phyloP scores from a whole-genome alignment of 176 grass and related monocot genomes.

The Urochloa ruziziensis region DNA sequence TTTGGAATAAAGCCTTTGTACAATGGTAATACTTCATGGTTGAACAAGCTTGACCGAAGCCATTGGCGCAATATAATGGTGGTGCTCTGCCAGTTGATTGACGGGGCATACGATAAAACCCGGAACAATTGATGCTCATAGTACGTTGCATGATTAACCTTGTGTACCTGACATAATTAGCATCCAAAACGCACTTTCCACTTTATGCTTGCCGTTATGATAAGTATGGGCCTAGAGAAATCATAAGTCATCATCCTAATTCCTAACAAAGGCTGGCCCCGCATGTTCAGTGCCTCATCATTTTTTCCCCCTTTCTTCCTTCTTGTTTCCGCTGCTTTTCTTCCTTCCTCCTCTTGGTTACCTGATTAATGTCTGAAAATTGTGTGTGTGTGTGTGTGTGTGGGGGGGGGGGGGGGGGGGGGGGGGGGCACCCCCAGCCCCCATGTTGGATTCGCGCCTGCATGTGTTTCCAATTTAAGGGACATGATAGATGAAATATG shows the following conservation, averaged over 20 bases:
- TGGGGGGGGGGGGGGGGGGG: no score
- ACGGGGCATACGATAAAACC: not conserved
- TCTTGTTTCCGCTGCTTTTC: no score
- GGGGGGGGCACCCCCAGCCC: no score
- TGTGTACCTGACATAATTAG: not conserved
- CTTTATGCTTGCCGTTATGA: not conserved
- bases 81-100: not conserved
- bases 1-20: constrained; percentile 13
- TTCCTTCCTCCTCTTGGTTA: no score
- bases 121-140: constrained; percentile 11
- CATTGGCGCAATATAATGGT: not conserved
- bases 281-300: no score
- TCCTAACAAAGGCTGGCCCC: not conserved
- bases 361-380: no score
- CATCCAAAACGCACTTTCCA: not conserved
- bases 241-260: not conserved
- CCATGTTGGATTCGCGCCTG: no score
- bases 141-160: not conserved
- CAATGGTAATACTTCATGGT: constrained; percentile 11
- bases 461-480: no score
- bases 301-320: no score
- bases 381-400: no score
- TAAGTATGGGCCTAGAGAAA: not conserved
- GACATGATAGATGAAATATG: no score
- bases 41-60: not conserved